Percentiles rank a stretch among this genome's conserved stretches.
These are phyloP conservation scores for Trametes punicea DNA, from an alignment of 768 basidiomycete genomes.

Conservation along the genomic window DNA sequence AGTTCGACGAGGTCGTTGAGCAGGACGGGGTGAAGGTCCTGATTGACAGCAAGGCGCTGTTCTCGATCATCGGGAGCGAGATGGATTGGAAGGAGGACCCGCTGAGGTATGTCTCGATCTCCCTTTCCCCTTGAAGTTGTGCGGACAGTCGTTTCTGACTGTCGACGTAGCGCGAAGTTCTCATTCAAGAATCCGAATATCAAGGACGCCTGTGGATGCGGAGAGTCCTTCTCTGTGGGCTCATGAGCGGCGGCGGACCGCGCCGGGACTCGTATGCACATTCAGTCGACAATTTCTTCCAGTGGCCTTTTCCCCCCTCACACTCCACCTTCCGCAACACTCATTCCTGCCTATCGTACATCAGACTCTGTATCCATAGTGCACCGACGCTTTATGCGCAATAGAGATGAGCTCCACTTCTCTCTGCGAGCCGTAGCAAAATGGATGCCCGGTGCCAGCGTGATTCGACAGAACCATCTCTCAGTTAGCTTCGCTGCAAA, in stretches of 20 bases:
- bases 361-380: constrained; percentile 17
- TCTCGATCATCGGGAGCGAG: constrained; percentile 96
- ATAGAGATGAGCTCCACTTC: constrained; percentile 11
- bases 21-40: constrained; percentile 93
- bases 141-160: constrained; percentile 2
- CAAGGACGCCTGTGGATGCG: constrained; percentile 92
- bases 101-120: constrained; percentile 60
- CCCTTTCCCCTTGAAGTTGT: neutral
- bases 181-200: constrained; percentile 90
- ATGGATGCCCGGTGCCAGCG: no score
- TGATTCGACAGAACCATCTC: neutral
- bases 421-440: neutral
- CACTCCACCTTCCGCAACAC: neutral
- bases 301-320: neutral
- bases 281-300: neutral
- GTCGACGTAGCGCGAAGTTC: constrained; percentile 66
- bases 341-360: constrained; percentile 16
- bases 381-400: neutral
- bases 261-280: constrained; percentile 5
- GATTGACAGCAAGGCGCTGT: constrained; percentile 95
- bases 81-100: constrained; percentile 98
- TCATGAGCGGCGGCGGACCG: constrained; percentile 17
- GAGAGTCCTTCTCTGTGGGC: constrained; percentile 80
- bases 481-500: no score
- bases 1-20: constrained; percentile 95